Conservation (phyloP, 2,329 filamentous ascomycete genomes). For the Fusarium anguioides region DNA sequence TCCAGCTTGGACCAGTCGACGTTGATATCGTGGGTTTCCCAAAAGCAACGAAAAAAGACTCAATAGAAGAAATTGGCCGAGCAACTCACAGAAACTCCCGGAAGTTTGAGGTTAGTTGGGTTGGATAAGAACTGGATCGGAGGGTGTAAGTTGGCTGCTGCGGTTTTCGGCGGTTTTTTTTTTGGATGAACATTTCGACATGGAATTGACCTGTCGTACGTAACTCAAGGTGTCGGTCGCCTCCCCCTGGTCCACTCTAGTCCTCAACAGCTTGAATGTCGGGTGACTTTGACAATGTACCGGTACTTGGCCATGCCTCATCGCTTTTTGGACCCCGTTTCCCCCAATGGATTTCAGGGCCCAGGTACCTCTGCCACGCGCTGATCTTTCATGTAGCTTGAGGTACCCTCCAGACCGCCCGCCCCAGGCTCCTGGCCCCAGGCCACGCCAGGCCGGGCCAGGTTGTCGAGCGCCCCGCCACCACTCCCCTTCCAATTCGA, state of each 20-base stretch:
- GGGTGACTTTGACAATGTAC: slow-evolving; percentile 33
- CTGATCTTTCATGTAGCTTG: slow-evolving; percentile 17
- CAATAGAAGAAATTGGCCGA: slow-evolving; percentile 13
- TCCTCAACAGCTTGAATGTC: slow-evolving; percentile 44
- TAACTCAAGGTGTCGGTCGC: slow-evolving; percentile 31
- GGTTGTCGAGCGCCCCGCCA: slow-evolving; percentile 17
- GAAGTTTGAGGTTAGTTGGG: slow-evolving; percentile 8
- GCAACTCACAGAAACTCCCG: slow-evolving; percentile 13
- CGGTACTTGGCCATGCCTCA: slow-evolving; percentile 38
- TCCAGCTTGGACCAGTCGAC: slow-evolving; percentile 18
- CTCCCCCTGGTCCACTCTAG: slow-evolving; percentile 40
- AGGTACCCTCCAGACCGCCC: slow-evolving; percentile 36
- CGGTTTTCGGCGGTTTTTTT: slow-evolving; percentile 43
- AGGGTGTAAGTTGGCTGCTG: slow-evolving; percentile 30
- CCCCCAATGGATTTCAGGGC: slow-evolving; percentile 39
- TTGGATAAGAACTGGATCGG: slow-evolving; percentile 2
- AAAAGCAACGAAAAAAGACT: slow-evolving; percentile 9
- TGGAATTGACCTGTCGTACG: slow-evolving; percentile 37
- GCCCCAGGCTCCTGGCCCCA: slow-evolving; percentile 15
- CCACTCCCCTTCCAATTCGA: slow-evolving; percentile 28
- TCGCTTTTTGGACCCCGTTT: slow-evolving; percentile 38
- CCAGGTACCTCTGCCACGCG: slow-evolving; percentile 33
- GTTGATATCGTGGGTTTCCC: slow-evolving; percentile 8
- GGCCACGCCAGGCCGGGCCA: slow-evolving; percentile 22
- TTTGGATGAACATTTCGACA: slow-evolving; percentile 13